phyloP scores from a whole-genome alignment of 345 rosid species.

The Lepidium africanum region DNA sequence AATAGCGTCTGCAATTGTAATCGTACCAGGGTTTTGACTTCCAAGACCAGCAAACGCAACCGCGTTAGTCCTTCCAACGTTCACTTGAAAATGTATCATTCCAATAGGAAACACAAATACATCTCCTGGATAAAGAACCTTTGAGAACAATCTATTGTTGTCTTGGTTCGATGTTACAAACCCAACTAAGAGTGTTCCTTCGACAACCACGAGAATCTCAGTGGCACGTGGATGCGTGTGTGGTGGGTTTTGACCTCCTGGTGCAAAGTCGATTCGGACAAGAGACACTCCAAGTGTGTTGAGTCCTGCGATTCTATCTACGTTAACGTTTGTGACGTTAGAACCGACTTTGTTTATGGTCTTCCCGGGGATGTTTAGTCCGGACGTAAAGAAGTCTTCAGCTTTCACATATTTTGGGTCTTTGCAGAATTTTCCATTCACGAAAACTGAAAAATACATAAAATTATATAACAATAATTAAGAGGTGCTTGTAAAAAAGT shows the following conservation, averaged over 20 bases:
- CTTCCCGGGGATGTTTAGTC: slow-evolving; percentile 21
- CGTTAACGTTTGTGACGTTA: slow-evolving; percentile 29
- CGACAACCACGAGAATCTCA: slow-evolving; percentile 25
- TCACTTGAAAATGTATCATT: slow-evolving; percentile 40
- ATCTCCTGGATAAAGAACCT: slow-evolving; percentile 43
- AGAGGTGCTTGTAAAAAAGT: no score
- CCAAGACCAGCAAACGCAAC: slow-evolving; percentile 37
- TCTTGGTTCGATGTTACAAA: slow-evolving; percentile 35
- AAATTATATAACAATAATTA: no score
- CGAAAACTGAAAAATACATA: slow-evolving; percentile 27
- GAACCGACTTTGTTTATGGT: slow-evolving; percentile 29
- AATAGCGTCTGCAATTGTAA: slow-evolving; percentile 32
- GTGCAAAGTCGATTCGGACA: slow-evolving; percentile 32
- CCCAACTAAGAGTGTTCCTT: slow-evolving; percentile 34
- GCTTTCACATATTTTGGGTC: slow-evolving; percentile 28
- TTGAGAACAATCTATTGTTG: slow-evolving; percentile 31
- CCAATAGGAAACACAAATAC: slow-evolving; percentile 42
- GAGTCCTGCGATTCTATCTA: slow-evolving; percentile 23
- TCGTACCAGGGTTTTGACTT: slow-evolving; percentile 41
- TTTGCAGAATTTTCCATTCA: slow-evolving; percentile 35
- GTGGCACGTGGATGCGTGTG: slow-evolving; percentile 34
- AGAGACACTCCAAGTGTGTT: slow-evolving; percentile 32
- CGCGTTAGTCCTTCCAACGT: slow-evolving; percentile 30
- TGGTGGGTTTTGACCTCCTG: slow-evolving; percentile 33
- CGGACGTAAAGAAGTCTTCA: slow-evolving; percentile 26